A percentile compares a stretch with the other conserved stretches of the same genome.
These are phyloP conservation scores for Trypanosoma conorhini DNA, from an alignment of 208 protist genomes.

Conservation along the genomic window DNA sequence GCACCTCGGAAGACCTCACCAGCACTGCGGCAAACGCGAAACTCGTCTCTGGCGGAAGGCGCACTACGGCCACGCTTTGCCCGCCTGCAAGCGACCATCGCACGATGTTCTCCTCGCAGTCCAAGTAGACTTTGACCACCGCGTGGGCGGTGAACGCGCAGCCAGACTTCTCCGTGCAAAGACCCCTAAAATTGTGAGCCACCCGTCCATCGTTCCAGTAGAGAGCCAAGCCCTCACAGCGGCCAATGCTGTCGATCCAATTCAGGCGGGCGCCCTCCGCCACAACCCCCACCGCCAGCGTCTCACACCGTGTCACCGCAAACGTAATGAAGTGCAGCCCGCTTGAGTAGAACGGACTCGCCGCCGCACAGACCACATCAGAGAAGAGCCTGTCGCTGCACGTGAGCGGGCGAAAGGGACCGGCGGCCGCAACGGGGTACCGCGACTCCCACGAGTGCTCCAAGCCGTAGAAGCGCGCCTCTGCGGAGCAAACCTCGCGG, in stretches of 20 bases:
- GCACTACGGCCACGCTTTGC: slow-evolving; percentile 50
- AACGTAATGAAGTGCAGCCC: slow-evolving; percentile 57
- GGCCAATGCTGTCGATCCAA: slow-evolving; percentile 9
- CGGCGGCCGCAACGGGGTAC: slow-evolving; percentile 22
- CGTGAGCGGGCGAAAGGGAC: slow-evolving; percentile 40
- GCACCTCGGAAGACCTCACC: slow-evolving; percentile 50
- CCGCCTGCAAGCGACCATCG: slow-evolving; percentile 55
- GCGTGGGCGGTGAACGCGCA: slow-evolving; percentile 32
- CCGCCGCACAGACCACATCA: slow-evolving; percentile 45
- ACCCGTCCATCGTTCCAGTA: slow-evolving; percentile 76
- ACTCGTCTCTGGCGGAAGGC: slow-evolving; percentile 35
- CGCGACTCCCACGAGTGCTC: slow-evolving; percentile 38
- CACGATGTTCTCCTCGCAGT: slow-evolving; percentile 51
- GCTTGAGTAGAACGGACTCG: slow-evolving; percentile 38
- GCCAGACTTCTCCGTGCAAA: slow-evolving; percentile 36
- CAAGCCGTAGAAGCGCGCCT: slow-evolving; percentile 61
- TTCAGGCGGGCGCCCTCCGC: slow-evolving; percentile 14
- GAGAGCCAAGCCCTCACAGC: slow-evolving; percentile 35
- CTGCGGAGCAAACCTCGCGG: slow-evolving; percentile 40
- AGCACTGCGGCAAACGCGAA: slow-evolving; percentile 61
- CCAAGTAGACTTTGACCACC: slow-evolving; percentile 46
- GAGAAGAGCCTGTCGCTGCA: slow-evolving; percentile 41
- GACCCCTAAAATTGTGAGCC: slow-evolving; percentile 41
- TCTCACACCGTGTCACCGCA: slow-evolving; percentile 49
- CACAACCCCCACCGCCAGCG: slow-evolving; percentile 50